Base-by-base conservation (phyloP, 1,139 yeast species). In the Geotrichum siamense region DNA sequence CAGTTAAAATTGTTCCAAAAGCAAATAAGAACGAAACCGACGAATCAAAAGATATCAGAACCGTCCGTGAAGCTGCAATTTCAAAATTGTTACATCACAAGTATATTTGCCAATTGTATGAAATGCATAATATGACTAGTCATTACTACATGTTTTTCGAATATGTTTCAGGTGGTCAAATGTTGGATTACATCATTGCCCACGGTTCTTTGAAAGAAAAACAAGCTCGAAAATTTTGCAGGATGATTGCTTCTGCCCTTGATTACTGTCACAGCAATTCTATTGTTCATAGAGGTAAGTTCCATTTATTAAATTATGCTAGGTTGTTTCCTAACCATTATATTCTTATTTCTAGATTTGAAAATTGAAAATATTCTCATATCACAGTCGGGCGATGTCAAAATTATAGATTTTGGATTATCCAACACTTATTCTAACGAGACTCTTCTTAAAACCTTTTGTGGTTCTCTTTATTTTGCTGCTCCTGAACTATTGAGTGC, bases 61-160 rank as follows among this genome's bases (percentile, higher is more conserved):
- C 97, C 1, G 76, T 91, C 20, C 76, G 98, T 56, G 99, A 91
- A 64, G 96, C 96, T 1, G 94, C 96, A 0, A 72, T 93, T 51
- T 96, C 96, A 9, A 77, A 89, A 55, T 74, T 93, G 23, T 71
- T 93, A 38, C 83, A 84, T 62, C 98, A 93, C 65, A 96, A 95
- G 2, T 86, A 79, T 62, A 89, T 93, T 49, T 89, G 98, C 61
- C 72, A 95, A 53, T 69, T 93, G 43, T 86, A 85, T 63, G 98
- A 91, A 64, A 86, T 91, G 74, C 87, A 87, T 50, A 84, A 95
- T 22, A 89, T 91, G 96, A 84, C 96, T 9, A 86, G 87, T 54
- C 98, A 93, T 62, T 91, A 84, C 65, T 93, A 93, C 66, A 87
- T 93, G 94, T 72, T 93, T 47, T 91, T 91, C 64, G 99, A 93